Conservation (phyloP, 495 filamentous ascomycete genomes). For the Neurospora tetrasperma region DNA sequence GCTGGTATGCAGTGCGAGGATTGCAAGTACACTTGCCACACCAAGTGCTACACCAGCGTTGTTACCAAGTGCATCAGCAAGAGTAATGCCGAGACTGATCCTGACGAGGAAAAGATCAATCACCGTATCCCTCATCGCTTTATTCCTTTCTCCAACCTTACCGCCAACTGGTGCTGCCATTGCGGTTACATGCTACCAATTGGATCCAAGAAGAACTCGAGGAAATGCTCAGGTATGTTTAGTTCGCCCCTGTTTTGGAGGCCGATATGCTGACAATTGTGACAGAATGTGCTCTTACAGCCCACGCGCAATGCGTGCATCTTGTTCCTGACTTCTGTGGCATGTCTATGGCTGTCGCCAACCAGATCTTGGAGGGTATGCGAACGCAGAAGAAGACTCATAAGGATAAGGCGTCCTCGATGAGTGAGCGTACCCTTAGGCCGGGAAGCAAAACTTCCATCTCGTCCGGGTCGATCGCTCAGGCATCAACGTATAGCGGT, state of each 20-base stretch:
- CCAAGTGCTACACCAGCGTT: slow-evolving; percentile 92
- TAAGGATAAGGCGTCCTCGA: slow-evolving; percentile 37
- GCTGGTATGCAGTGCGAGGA: slow-evolving; percentile 98
- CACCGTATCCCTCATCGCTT: slow-evolving; percentile 98
- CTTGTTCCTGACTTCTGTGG: slow-evolving; percentile 98
- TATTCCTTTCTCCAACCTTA: slow-evolving; percentile 86
- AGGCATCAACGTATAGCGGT: slow-evolving; percentile 12
- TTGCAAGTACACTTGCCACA: slow-evolving; percentile 99
- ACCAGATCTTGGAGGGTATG: slow-evolving; percentile 73
- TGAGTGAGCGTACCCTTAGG: slow-evolving; percentile 59
- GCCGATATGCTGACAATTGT: slow-evolving; percentile 15
- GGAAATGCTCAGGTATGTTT: slow-evolving; percentile 75
- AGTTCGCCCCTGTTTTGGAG: slow-evolving; percentile 10
- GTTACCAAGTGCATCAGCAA: slow-evolving; percentile 99
- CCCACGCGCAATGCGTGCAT: slow-evolving; percentile 83
- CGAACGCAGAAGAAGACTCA: slow-evolving; percentile 46
- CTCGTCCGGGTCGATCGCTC: slow-evolving; percentile 19
- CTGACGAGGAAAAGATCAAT: slow-evolving; percentile 98
- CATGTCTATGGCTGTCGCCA: slow-evolving; percentile 97
- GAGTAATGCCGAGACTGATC: slow-evolving; percentile 94
- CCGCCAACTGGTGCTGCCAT: slow-evolving; percentile 98
- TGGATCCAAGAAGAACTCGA: slow-evolving; percentile 76
- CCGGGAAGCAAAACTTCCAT: slow-evolving; percentile 33
- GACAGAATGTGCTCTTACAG: slow-evolving; percentile 83
- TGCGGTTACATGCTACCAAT: slow-evolving; percentile 97